These are phyloP conservation scores for Hippophae tibetana DNA, from an alignment of 306 rosid species.

Conservation along the genomic window DNA sequence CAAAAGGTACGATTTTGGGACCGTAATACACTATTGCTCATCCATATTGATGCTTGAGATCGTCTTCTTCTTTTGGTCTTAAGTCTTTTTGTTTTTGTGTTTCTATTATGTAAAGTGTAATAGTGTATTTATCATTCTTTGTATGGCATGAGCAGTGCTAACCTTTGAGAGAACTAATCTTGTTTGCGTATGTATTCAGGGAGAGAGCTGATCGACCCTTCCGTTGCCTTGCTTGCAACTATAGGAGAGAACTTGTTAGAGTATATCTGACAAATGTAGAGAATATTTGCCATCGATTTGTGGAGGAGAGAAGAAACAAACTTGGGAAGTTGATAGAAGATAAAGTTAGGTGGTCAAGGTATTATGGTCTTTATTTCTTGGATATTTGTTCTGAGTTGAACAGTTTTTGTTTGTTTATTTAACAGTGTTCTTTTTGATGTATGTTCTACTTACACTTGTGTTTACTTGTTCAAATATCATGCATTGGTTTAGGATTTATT, in stretches of 20 bases:
- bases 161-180: constrained; percentile 12
- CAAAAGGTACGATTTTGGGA: too few species aligned
- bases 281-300: constrained; percentile 95
- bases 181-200: constrained; percentile 43
- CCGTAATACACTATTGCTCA: too few species aligned
- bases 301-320: constrained; percentile 91
- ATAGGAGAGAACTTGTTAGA: constrained; percentile 99
- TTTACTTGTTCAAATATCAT: background rate
- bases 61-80: too few species aligned
- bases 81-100: too few species aligned
- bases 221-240: constrained; percentile 95
- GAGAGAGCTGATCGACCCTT: constrained; percentile 93
- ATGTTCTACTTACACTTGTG: background rate
- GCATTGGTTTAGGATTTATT: background rate
- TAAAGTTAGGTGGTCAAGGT: constrained; percentile 98
- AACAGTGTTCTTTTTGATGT: background rate
- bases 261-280: constrained; percentile 96
- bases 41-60: too few species aligned
- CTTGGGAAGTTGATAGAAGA: constrained; percentile 87
- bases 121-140: background rate
- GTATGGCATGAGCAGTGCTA: constrained; percentile 12
- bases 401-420: background rate
- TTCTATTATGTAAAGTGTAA: too few species aligned
- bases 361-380: constrained; percentile 7
- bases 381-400: background rate